Conservation (phyloP, 2,329 filamentous ascomycete species). For the Aspergillus japonicus region DNA sequence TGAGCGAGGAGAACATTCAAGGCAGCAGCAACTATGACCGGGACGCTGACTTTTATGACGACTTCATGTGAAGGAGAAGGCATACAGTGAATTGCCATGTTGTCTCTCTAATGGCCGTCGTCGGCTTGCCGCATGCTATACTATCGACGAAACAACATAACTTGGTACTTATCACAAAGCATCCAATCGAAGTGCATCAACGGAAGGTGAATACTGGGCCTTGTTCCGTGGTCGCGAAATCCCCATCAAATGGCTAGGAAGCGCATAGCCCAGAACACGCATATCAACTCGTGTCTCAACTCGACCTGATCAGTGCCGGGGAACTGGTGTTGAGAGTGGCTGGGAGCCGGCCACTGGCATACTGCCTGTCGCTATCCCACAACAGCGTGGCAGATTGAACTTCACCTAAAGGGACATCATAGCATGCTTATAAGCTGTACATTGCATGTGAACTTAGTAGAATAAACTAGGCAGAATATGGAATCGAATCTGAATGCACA, state of each 20-base stretch:
- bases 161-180: background rate
- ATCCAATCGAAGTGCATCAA: background rate
- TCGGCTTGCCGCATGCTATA: background rate
- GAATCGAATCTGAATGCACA: background rate
- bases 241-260: background rate
- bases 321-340: background rate
- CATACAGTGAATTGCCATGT: background rate
- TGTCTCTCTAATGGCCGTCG: background rate
- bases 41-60: slow-evolving; percentile 71
- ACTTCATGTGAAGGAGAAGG: slow-evolving; percentile 73
- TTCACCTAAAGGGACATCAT: background rate
- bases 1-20: slow-evolving; percentile 77
- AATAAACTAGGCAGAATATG: background rate
- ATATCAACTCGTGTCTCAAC: background rate
- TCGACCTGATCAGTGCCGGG: background rate
- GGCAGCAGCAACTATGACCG: slow-evolving; percentile 82
- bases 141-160: background rate
- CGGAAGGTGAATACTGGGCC: background rate
- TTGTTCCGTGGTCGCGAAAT: background rate
- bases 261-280: background rate
- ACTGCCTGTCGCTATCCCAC: background rate
- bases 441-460: background rate
- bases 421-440: background rate
- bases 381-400: background rate
- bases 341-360: background rate